phyloP scores from a whole-genome alignment of 768 basidiomycete genomes.

The Cystofilobasidium capitatum region DNA sequence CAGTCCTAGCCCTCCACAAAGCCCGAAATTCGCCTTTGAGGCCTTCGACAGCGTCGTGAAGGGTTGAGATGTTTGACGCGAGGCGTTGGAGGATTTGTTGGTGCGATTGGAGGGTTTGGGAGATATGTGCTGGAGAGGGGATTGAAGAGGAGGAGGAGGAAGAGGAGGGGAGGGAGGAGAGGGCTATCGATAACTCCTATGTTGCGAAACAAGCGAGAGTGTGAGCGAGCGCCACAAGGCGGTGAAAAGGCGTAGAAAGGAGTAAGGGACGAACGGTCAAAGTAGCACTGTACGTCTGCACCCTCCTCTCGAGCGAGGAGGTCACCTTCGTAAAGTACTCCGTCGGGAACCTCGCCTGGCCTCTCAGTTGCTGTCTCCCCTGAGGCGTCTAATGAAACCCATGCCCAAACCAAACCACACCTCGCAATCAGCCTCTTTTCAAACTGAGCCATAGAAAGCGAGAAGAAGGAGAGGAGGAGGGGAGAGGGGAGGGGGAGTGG shows the following conservation, averaged over 20 bases:
- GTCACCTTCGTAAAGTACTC: slow-evolving; percentile 21
- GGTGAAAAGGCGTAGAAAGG: not conserved
- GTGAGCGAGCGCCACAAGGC: not conserved
- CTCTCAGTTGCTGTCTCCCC: slow-evolving; percentile 21
- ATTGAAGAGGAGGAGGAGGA: not conserved
- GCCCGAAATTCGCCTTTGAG: slow-evolving; percentile 17
- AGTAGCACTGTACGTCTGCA: not conserved
- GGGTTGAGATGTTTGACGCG: slow-evolving; percentile 4
- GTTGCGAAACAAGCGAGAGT: not conserved
- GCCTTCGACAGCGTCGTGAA: slow-evolving; percentile 1
- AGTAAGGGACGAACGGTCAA: slow-evolving; percentile 6
- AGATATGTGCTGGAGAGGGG: slow-evolving; percentile 15
- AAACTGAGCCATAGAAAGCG: too few species aligned
- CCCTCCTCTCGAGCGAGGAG: slow-evolving; percentile 8
- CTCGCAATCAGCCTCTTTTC: too few species aligned
- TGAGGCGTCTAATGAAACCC: slow-evolving; percentile 20
- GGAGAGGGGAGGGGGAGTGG: not conserved
- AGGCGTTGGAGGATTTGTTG: slow-evolving; percentile 17
- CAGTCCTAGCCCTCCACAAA: not conserved
- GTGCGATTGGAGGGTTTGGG: slow-evolving; percentile 16
- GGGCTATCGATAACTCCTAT: slow-evolving; percentile 1
- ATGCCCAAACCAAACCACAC: too few species aligned
- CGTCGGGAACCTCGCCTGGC: slow-evolving; percentile 23
- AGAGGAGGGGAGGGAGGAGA: slow-evolving; percentile 2
- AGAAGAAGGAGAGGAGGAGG: not conserved